phyloP scores from a whole-genome alignment of 164 flowering plant genomes.

The Macadamia tetraphylla region DNA sequence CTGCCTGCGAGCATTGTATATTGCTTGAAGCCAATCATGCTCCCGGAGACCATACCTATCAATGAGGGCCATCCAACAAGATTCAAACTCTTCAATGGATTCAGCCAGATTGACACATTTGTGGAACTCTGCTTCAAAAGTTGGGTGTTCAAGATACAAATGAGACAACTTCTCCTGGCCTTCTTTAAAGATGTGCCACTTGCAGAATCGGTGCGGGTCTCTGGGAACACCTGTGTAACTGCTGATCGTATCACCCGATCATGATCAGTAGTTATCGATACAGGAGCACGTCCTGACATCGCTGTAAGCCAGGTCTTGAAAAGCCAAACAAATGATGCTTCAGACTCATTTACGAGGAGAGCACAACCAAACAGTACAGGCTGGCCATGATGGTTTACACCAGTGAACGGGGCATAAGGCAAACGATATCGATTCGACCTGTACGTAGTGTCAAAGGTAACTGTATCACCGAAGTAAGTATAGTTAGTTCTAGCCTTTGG shows the following conservation, averaged over 20 bases:
- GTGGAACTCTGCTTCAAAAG: constrained; percentile 39
- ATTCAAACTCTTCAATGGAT: constrained; percentile 36
- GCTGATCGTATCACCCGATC: constrained; percentile 32
- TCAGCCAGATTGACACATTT: constrained; percentile 38
- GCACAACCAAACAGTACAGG: constrained; percentile 49
- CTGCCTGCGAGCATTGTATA: constrained; percentile 28
- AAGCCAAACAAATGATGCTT: constrained; percentile 39
- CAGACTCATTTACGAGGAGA: constrained; percentile 34
- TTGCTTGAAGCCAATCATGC: constrained; percentile 40
- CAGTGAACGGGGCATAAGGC: constrained; percentile 40
- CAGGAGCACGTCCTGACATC: constrained; percentile 33
- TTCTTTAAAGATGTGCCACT: constrained; percentile 42
- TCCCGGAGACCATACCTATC: constrained; percentile 28
- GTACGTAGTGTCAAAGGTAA: constrained; percentile 41
- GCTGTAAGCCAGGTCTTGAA: constrained; percentile 37
- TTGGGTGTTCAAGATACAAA: constrained; percentile 24
- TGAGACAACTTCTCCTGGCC: constrained; percentile 33
- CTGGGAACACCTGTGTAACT: constrained; percentile 31
- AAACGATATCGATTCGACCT: constrained; percentile 33
- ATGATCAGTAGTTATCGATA: constrained; percentile 39
- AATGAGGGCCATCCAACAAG: constrained; percentile 31
- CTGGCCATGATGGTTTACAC: constrained; percentile 47
- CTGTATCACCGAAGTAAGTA: constrained; percentile 41
- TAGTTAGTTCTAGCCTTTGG: constrained; percentile 31
- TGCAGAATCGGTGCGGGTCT: constrained; percentile 37